These are phyloP conservation scores for Zhuliangozyma parablackwelliae DNA, from an alignment of 1,139 yeast species.

Conservation along the genomic window DNA sequence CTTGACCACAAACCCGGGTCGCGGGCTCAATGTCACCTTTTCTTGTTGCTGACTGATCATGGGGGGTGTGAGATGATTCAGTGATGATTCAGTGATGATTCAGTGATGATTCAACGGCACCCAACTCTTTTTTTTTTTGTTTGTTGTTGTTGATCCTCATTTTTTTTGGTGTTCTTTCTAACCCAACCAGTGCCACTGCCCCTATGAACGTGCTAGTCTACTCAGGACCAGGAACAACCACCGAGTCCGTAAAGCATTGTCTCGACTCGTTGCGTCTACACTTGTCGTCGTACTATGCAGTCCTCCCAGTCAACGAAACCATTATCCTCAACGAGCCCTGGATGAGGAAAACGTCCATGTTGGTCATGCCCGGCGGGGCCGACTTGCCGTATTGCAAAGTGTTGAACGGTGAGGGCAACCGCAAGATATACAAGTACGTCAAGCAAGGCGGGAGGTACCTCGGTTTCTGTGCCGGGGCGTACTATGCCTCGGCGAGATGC, in stretches of 20 bases:
- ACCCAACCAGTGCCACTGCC: conserved; percentile 2
- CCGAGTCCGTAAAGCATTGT: conserved; percentile 82
- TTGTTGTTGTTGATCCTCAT: neutral
- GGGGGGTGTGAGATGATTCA: neutral
- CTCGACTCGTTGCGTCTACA: conserved; percentile 67
- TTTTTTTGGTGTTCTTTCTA: neutral
- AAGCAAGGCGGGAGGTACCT: conserved; percentile 74
- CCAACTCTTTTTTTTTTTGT: neutral
- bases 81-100: too few relatives aligned
- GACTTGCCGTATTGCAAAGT: conserved; percentile 78
- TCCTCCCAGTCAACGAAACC: conserved; percentile 60
- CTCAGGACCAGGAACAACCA: conserved; percentile 83
- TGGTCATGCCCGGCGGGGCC: conserved; percentile 96
- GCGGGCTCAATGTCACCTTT: conserved; percentile 33
- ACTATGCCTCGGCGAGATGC: conserved; percentile 68
- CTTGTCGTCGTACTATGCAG: conserved; percentile 88
- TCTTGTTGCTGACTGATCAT: conserved; percentile 12
- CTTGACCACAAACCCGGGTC: conserved; percentile 64
- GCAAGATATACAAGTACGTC: conserved; percentile 59
- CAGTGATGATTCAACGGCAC: too few relatives aligned
- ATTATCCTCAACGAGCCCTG: conserved; percentile 81
- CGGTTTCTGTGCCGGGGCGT: conserved; percentile 97
- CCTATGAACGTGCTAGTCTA: conserved; percentile 77
- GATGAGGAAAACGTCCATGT: conserved; percentile 69
- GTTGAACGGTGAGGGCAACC: conserved; percentile 67